Evolutionary conservation across 2,329 filamentous ascomycete genomes (phyloP), one percentile per base, ranked within the genome.

Genomic region (Apiospora sp.): DNA sequence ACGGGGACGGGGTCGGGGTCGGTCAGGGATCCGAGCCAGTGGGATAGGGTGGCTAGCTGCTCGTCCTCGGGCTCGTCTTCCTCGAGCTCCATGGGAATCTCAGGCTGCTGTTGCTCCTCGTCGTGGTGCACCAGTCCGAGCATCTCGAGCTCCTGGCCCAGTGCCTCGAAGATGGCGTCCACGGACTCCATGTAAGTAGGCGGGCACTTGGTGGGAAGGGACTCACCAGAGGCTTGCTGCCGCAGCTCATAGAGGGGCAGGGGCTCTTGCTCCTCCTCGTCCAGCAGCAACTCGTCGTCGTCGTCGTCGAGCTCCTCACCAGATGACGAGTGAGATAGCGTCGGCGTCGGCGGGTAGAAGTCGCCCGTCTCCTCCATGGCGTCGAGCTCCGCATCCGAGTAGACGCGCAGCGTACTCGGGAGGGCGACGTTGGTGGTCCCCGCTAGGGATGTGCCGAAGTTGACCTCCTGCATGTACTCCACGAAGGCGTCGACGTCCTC

Each of bases 311-410:
- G 16, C 37, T 30, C 19, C 0, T 8, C 54, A 19, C 14, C 24
- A 58, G 14, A 12, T 27, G 54, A 61, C 49, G 44, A 46, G 22
- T 27, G 30, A 27, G 54, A 34, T 3, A 37, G 30, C 16, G 10
- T 8, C 30, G 54, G 54, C 6, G 54, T n/a, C 19, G 54, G 30
- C 54, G 54, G 54, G 54, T 61, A 61, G 30, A 61, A 61, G 19
- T 37, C 54, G 54, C 54, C 30, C 30, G 30, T 61, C 30, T 61
- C 54, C 54, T 73, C 72, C 69, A 75, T 70, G 7, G 69, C 70
- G 27, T 74, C 68, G 19, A 75, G 46, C 61, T 75, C 71, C 37
- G 69, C 74, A 19, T 71, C 68, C 7, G 71, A 73, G 69, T 75
- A 75, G 46, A 75, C 46, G 19, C 43, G 68, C 13, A 73, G 27